Evolutionary conservation across 768 basidiomycete genomes (phyloP).

Genomic region (Candolleomyces aberdarensis): DNA sequence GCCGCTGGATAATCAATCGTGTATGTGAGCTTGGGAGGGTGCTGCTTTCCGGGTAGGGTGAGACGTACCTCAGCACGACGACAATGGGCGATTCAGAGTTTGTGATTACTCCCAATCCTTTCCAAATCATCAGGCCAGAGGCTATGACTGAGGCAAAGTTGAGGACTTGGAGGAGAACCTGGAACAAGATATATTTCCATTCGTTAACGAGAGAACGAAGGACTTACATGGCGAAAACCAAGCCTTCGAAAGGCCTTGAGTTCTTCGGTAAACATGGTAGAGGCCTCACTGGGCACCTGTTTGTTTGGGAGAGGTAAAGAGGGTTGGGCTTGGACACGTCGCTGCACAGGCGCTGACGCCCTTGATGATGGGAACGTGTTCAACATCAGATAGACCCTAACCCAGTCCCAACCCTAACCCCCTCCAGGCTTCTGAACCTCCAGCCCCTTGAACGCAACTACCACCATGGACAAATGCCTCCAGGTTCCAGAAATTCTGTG

Average conservation of each 20-base stretch:
- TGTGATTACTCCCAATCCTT: constrained; percentile 82
- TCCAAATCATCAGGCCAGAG: constrained; percentile 97
- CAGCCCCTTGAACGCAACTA: too few species aligned
- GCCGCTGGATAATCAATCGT: constrained; percentile 48
- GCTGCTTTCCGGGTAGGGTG: background rate
- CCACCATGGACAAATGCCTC: background rate
- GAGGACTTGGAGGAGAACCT: constrained; percentile 86
- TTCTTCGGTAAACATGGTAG: constrained; percentile 70
- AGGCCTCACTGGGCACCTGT: background rate
- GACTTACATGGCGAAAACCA: constrained; percentile 66
- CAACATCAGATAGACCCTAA: too few species aligned
- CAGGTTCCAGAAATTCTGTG: background rate
- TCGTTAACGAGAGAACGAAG: background rate
- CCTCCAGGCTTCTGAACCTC: too few species aligned
- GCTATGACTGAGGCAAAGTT: constrained; percentile 91
- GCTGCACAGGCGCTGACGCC: background rate
- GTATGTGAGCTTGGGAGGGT: background rate
- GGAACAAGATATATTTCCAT: background rate
- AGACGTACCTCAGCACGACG: constrained; percentile 83
- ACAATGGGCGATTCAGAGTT: constrained; percentile 97
- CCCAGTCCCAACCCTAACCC: too few species aligned
- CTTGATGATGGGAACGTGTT: too few species aligned
- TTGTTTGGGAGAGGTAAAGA: background rate
- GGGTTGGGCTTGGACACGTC: constrained; percentile 10
- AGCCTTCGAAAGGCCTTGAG: constrained; percentile 69